Percentiles rank a stretch among this genome's conserved stretches.
Evolutionary conservation across 2,329 filamentous ascomycete species (phyloP).

Genomic region (Bipolaris victoriae): DNA sequence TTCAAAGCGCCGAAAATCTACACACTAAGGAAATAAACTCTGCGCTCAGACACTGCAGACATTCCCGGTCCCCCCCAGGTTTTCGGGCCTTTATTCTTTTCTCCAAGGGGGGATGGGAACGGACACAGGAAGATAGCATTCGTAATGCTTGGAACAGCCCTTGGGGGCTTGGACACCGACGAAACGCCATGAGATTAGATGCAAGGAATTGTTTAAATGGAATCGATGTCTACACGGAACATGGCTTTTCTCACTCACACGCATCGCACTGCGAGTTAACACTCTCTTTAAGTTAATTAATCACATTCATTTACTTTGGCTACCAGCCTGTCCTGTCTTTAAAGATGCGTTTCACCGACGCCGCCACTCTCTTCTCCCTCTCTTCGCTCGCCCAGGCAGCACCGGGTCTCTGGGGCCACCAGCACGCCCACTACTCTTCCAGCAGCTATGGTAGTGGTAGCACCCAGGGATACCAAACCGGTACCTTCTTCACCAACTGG

Average conservation of each 20-base stretch:
- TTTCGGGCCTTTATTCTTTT: slow-evolving; percentile 11
- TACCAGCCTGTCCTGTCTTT: slow-evolving; percentile 32
- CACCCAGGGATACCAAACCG: slow-evolving; percentile 60
- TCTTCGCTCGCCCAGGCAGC: slow-evolving; percentile 26
- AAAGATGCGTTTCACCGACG: slow-evolving; percentile 29
- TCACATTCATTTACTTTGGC: slow-evolving; percentile 11
- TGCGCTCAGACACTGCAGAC: slow-evolving; percentile 1
- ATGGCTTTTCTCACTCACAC: not conserved
- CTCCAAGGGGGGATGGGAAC: not conserved
- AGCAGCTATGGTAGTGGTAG: slow-evolving; percentile 37
- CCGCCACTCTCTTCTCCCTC: slow-evolving; percentile 26
- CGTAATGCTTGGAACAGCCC: not conserved
- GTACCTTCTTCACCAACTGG: slow-evolving; percentile 77
- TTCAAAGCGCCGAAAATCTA: slow-evolving; percentile 9
- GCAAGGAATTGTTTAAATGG: slow-evolving; percentile 3
- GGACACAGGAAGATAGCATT: not conserved
- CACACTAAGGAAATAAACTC: slow-evolving; percentile 9
- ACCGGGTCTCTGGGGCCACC: slow-evolving; percentile 11
- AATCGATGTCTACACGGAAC: not conserved
- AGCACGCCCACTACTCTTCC: slow-evolving; percentile 5
- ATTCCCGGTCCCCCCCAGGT: not conserved
- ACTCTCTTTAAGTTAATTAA: slow-evolving; percentile 4
- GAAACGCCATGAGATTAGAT: slow-evolving; percentile 7
- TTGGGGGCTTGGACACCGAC: slow-evolving; percentile 9
- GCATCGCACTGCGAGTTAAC: slow-evolving; percentile 1